Base-by-base conservation (phyloP, 352 stramenopile species). In the Phytophthora sp. region DNA sequence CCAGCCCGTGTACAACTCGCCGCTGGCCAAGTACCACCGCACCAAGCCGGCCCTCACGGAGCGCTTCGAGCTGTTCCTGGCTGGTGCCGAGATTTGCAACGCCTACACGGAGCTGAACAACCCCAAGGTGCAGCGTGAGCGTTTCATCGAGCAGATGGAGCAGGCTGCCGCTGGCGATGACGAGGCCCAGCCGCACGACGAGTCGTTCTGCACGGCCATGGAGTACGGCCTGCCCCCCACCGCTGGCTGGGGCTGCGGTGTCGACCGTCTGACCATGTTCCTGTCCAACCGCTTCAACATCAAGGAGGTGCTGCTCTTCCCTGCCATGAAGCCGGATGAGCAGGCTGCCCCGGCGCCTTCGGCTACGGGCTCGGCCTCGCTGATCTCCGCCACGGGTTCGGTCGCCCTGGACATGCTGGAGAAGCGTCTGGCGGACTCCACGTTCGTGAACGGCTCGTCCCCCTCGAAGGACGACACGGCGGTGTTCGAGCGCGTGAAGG, bases 221-320 rank as follows among this genome's bases (percentile, higher is more conserved):
- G 97, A 99, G 78, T 97, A 99, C 64, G 98, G 95, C 28, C 90
- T 99, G 74, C 97, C 98, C 15, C 98, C 98, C 12, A 99, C 97
- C 8, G 97, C 91, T 48, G 98, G 98, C 39, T 96, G 98, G 74
- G 98, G 98, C 49, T 98, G 98, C 66, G 98, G 98, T 35, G 95
- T 99, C 56, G 98, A 99, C 79, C 94, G 98, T 58, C 76, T 99
- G 34, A 96, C 95, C 44, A 99, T 99, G 97, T 89, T 99, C 62
- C 76, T 99, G 56, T 98, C 94, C 44, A 98, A 99, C 76, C 89
- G 82, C 52, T 91, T 91, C 54, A 92, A 93, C 71, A 92, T 94
- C 78, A 99, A 99, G 87, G 98, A 99, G 78, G 98, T 99, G 35
- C 77, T 99, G 59, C 81, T 99, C 11, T 99, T 99, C 82, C 98